Evolutionary conservation across 805 yeast species (phyloP), one percentile per base, ranked within the genome.

Genomic region (Candida namnaoensis): DNA sequence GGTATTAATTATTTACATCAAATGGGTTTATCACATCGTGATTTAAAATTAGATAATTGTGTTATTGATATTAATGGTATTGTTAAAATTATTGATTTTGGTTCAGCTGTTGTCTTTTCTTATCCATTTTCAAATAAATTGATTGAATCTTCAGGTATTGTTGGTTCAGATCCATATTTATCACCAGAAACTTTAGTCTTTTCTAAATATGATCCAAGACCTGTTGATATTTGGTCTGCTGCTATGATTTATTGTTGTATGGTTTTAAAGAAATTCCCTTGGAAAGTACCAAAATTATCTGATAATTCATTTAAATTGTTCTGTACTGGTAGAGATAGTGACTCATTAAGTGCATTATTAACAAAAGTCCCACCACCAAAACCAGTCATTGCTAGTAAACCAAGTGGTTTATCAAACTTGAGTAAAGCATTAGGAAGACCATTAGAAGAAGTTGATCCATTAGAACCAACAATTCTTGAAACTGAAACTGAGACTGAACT

Each of bases 151-250:
- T 71, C 75, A 35, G 98, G 98, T 13, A 75, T 91, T 23, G 95
- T 91, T 11, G 99, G 99, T 13, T 84, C 95, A 2, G 99, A 91
- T 61, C 98, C 99, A 3, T 91, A 91, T 56, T 65, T 91, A 46
- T 93, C 97, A 0, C 98, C 98, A 0, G 99, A 91, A 60, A 90
- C 91, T 36, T 71, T 91, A 42, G 56, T 64, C 19, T 64, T 65
- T 41, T 46, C 61, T 7, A 51, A 58, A 37, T 91, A 91, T 60
- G 96, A 91, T 59, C 93, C 97, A 15, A 75, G 93, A 40, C 80
- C 82, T 6, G 87, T 81, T 3, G 99, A 91, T 58, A 76, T 90
- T 23, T 91, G 99, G 99, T 86, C 96, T 1, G 68, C 87, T 41
- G 98, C 95, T 0, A 86, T 91, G 27, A 87, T 93, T 41, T 91